These are phyloP conservation scores for Pseudogymnoascus sp. DNA, from an alignment of 2,329 filamentous ascomycete species.

Conservation along the genomic window DNA sequence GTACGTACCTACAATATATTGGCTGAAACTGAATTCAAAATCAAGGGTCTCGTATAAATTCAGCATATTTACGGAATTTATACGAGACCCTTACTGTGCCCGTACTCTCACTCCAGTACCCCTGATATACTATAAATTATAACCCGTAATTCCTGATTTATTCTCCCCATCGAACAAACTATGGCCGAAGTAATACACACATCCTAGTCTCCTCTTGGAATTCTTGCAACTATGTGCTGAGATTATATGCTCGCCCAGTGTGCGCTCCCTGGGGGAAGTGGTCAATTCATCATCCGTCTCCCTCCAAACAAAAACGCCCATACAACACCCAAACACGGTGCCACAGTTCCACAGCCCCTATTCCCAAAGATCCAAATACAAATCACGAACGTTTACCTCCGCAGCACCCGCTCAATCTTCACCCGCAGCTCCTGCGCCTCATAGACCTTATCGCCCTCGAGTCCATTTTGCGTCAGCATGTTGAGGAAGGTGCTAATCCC, in stretches of 20 bases:
- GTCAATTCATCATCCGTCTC: conserved; percentile 2
- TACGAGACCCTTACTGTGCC: background rate
- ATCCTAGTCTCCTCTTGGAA: conserved; percentile 49
- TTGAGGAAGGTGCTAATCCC: conserved; percentile 37
- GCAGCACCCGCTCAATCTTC: conserved; percentile 33
- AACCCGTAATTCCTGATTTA: conserved; percentile 58
- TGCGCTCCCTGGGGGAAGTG: background rate
- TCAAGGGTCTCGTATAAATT: too few species aligned
- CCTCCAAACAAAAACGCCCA: conserved; percentile 2
- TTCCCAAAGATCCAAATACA: conserved; percentile 1
- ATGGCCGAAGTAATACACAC: conserved; percentile 4
- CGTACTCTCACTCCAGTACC: background rate
- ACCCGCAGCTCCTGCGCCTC: conserved; percentile 33
- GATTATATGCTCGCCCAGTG: conserved; percentile 6
- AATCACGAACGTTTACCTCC: conserved; percentile 21
- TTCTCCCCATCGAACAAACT: conserved; percentile 52
- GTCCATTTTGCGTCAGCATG: conserved; percentile 36
- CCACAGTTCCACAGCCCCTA: background rate
- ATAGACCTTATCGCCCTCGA: conserved; percentile 32
- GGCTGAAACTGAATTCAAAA: background rate
- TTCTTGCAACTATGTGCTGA: conserved; percentile 8
- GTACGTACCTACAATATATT: background rate
- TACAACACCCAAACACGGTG: conserved; percentile 4
- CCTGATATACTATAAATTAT: background rate
- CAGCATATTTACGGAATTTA: background rate